Conservation (phyloP, 2,329 filamentous ascomycete species). For the Diaporthe sp. region DNA sequence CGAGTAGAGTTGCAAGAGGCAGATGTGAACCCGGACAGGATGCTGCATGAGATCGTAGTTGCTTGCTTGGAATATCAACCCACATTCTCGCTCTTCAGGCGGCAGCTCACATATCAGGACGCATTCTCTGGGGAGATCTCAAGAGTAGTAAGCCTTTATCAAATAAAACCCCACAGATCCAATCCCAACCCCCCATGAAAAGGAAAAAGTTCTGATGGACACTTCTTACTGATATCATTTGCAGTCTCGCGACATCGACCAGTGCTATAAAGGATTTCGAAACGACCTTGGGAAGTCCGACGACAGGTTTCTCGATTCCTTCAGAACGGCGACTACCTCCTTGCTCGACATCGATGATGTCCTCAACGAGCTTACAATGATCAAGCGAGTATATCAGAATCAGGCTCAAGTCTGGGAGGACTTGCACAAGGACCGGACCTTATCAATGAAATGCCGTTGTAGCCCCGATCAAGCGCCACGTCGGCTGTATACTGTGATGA, state of each 20-base stretch:
- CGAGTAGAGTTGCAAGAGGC: neutral
- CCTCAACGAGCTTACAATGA: neutral
- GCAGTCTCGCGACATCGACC: neutral
- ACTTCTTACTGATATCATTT: neutral
- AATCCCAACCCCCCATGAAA: too few relatives aligned
- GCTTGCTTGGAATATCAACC: conserved; percentile 1
- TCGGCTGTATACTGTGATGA: neutral
- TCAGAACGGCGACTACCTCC: neutral
- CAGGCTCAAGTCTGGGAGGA: conserved; percentile 2
- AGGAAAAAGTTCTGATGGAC: too few relatives aligned
- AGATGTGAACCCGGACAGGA: neutral
- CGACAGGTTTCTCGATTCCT: neutral
- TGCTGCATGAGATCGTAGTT: neutral
- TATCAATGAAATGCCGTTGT: neutral
- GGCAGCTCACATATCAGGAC: conserved; percentile 14
- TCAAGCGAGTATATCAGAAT: conserved; percentile 9
- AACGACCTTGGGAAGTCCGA: conserved; percentile 13
- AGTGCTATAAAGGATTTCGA: neutral
- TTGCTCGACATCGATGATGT: neutral
- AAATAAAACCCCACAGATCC: accelerated
- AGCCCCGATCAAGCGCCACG: neutral
- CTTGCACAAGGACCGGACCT: neutral
- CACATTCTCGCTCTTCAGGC: neutral
- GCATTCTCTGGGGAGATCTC: conserved; percentile 9
- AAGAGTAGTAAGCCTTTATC: neutral